Evolutionary conservation across 768 basidiomycete species (phyloP), one percentile per base, ranked within the genome.

Genomic region (Tricholoma sp.): DNA sequence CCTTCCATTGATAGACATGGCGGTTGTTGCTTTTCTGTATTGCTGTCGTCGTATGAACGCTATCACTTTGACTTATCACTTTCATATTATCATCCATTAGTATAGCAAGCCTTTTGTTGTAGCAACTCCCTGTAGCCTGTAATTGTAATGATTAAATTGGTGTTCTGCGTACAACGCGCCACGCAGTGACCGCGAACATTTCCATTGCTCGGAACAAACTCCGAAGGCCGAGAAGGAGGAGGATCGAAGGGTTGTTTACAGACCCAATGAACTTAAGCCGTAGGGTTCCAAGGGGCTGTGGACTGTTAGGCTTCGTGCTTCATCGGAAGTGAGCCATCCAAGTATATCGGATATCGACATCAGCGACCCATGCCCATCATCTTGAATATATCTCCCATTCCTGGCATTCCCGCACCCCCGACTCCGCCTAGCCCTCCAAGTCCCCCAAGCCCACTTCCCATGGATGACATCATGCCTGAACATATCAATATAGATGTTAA

Each of bases 331-430:
- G 24, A 27, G 24, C 24, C 24, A 27, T 27, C 16, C 27, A 31
- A 50, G 27, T 8, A n/a, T 10, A 22, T 11, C 21, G 22, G 22
- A 46, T 14, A 46, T 31, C 29, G 18, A 24, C n/a, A 31, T 50
- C n/a, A 50, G 56, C 82, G 80, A 56, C 86, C 86, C 86, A 88
- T 88, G 7, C 88, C 87, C 89, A 91, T 89, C 89, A 91, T 88
- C 74, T 90, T 90, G 69, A 90, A 76, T 86, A 91, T 87, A 61
- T 91, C 89, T 19, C 74, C 79, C 79, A 91, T 83, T 53, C 83
- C 83, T 50, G 82, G 79, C 81, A 85, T 82, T 2, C 84, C 83
- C 45, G 81, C 65, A 16, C 86, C 84, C 21, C 80, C 83, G 7
- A 80, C 64, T 7, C 81, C 83, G 9, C 85, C 84, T 11, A 80